Evolutionary conservation across 1,284 basidiomycete species (phyloP), one percentile per base, ranked within the genome.

Genomic region (Puccinia horiana): DNA sequence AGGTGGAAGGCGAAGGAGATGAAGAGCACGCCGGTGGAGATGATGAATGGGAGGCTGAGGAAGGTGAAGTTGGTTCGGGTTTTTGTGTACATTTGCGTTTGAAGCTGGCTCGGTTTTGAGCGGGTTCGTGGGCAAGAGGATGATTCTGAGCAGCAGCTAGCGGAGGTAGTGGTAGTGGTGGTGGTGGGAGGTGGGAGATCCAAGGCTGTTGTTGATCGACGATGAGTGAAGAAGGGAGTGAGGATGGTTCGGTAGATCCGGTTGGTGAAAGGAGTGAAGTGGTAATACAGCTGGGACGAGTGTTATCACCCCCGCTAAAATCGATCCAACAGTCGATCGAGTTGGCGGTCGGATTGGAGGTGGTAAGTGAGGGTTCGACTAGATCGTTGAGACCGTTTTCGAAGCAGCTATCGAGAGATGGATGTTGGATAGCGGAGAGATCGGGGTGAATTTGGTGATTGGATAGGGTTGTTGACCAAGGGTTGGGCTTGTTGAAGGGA

Each of bases 251-350:
- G 32, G 29, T 14, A 4, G 35, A 63, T 37, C 9, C 40, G 26
- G 40, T 70, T 70, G 67, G 44, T 6, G 67, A 70, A 23, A 70
- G 9, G 44, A 40, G 37, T 12, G 40, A 3, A 14, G 47, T 72
- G 26, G n/a, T 61, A 20, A 6, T n/a, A 32, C 9, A 18, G n/a
- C 1, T 12, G 42, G 1, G 9, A n/a, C 6, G 14, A 35, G n/a
- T 49, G 18, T 20, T 20, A 11, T 49, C 69, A 47, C 69, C 42
- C 2, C 69, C 69, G 69, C 44, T 72, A n/a, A 72, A 72, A n/a
- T 72, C 69, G 69, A 72, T 72, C 69, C 69, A 72, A 32, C 47
- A 72, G 44, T 72, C 69, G 44, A 72, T 72, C 12, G 69, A 72
- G 47, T 70, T 70, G 16, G 20, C 23, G 14, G 37, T 65, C 3